Base-by-base conservation (phyloP, 768 basidiomycete species). In the Amanita thiersii region DNA sequence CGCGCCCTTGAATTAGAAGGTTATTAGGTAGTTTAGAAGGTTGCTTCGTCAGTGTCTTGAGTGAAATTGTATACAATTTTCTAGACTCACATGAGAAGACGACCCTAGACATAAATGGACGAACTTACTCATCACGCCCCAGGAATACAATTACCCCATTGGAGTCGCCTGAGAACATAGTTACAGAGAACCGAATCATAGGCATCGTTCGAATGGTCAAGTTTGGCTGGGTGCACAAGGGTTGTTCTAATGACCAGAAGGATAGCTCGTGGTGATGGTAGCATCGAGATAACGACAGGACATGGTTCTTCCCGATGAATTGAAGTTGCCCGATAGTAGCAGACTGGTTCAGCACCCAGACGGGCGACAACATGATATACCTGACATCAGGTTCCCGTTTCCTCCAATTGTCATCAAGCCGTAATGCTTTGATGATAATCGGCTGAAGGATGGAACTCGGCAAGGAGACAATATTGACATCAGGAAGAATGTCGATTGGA, bases 351-450 rank as follows among this genome's bases (percentile, higher is more conserved):
- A n/a, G n/a, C n/a, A n/a, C n/a, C 33, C 8, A 37, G 26, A 12
- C 14, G 20, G 8, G n/a, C 31, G 19, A 18, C 30, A 28, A 43
- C 37, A 17, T 43, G 33, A 1, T 37, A 37, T 35, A 43, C 14
- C 21, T 12, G 7, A 43, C 24, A 28, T 24, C 18, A n/a, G 42
- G 42, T 4, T 36, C 25, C 5, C 32, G 33, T 23, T 29, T 43
- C 25, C 34, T 26, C 77, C 77, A 80, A 44, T 72, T 75, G 33
- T 52, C 57, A 34, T 79, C 72, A 14, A 80, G 58, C 23, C 60
- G 68, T 43, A 78, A 53, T 7, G 75, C 68, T 24, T 56, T 59
- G 12, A 72, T 62, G 3, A 63, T 61, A 28, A 60, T 59, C 11
- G 52, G 51, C 50, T 70, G 71, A 43, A 78, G 55, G 40, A 66